Base-by-base conservation (phyloP, 176 grass and related monocot species). In the Phoenix dactylifera region DNA sequence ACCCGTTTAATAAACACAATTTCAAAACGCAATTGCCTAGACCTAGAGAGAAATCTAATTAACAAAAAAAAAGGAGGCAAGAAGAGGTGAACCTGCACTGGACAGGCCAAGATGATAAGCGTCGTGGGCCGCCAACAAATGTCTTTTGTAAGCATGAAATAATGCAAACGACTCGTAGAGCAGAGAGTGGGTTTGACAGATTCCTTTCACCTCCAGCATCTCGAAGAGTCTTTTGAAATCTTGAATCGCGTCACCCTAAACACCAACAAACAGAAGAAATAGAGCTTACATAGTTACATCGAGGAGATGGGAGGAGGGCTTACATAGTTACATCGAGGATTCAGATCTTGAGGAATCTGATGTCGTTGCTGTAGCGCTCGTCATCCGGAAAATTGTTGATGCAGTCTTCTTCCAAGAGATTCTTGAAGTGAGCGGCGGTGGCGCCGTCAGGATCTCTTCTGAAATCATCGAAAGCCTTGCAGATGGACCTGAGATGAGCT, bases 271-370 rank as follows among this genome's bases (percentile, higher is more conserved):
- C 26, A 23, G 52, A 19, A 32, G 17, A 26, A 30, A 1, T 5
- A 6, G 28, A 30, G 28, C 28, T 30, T 4, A 20, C 20, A 20
- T 20, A 20, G 20, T 20, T 20, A 20, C 20, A 20, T 20, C 0
- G 20, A 30, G 28, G 5, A 30, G 5, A 30, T n/a, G 30, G 16
- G 63, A 44, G n/a, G 60, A 14, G 35, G 10, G 35, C 15, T 81
- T 85, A 98, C 93, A 82, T 89, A 86, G 20, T 20, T 20, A 20
- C 20, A 20, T 20, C 20, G 16, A 92, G 75, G 57, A 98, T 83
- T 79, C 87, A 86, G 19, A 98, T 83, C 76, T 89, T 92, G 16
- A 98, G 93, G 20, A 98, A 76, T 32, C 87, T 86, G 4, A 56
- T 66, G 16, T 92, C 81, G 0, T 80, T 75, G 9, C 70, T 84